Evolutionary conservation across 768 basidiomycete genomes (phyloP).

Genomic region (Kwoniella europaea): DNA sequence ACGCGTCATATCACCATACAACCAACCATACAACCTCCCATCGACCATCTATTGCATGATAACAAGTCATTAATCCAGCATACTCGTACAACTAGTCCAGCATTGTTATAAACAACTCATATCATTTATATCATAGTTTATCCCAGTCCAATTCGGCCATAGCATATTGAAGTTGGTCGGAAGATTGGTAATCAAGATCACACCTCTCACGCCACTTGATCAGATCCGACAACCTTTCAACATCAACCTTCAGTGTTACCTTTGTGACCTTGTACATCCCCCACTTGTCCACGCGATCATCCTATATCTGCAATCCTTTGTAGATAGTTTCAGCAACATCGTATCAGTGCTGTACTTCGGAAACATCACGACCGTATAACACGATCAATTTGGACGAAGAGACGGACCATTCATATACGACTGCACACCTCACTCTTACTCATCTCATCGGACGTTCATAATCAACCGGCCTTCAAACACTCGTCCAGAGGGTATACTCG

Average conservation of each 20-base stretch:
- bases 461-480: background rate
- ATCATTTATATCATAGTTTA: conserved; percentile 9
- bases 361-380: background rate
- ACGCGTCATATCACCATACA: background rate
- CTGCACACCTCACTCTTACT: background rate
- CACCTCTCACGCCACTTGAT: conserved; percentile 1
- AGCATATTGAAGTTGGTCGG: background rate
- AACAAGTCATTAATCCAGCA: background rate
- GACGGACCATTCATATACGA: background rate
- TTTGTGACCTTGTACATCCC: background rate
- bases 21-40: background rate
- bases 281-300: background rate
- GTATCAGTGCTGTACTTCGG: background rate
- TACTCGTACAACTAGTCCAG: background rate
- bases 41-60: background rate
- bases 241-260: background rate
- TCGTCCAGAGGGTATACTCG: too few relatives aligned
- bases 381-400: background rate
- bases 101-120: background rate
- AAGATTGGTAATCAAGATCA: conserved; percentile 1
- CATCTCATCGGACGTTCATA: background rate
- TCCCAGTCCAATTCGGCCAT: background rate
- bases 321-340: background rate
- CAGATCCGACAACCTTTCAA: background rate
- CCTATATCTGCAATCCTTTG: background rate